A percentile compares a stretch with the other conserved stretches of the same genome.
These are phyloP conservation scores for Diutina ranongensis DNA, from an alignment of 1,139 yeast genomes.

Conservation along the genomic window DNA sequence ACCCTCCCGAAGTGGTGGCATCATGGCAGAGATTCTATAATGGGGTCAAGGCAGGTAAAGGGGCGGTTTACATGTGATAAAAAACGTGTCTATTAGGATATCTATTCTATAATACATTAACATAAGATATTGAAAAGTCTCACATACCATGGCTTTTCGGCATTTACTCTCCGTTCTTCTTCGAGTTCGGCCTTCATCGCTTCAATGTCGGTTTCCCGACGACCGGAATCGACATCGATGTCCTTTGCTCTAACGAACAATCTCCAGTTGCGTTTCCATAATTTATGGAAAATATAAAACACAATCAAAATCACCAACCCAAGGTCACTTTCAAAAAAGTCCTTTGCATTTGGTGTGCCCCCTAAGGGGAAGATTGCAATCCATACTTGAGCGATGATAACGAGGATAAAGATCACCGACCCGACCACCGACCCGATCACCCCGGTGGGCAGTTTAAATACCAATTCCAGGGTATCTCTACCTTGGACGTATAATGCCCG, in stretches of 20 bases:
- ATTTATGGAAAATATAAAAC: conserved; percentile 51
- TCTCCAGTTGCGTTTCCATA: conserved; percentile 30
- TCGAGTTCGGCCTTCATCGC: conserved; percentile 34
- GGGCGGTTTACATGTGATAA: background rate
- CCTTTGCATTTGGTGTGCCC: conserved; percentile 38
- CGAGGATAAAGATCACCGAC: conserved; percentile 43
- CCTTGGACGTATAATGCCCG: conserved; percentile 10
- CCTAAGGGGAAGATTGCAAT: conserved; percentile 62
- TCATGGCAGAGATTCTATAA: background rate
- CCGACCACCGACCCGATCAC: conserved; percentile 61
- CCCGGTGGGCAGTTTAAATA: conserved; percentile 63
- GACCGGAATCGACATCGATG: conserved; percentile 59
- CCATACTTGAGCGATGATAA: conserved; percentile 75
- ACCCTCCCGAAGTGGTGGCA: background rate
- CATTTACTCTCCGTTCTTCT: background rate
- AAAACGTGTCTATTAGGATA: background rate
- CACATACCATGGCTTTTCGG: background rate
- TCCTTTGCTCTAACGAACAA: conserved; percentile 34
- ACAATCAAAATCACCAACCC: conserved; percentile 50
- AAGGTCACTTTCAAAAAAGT: conserved; percentile 51
- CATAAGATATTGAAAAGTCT: background rate
- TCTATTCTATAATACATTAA: background rate
- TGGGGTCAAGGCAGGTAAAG: background rate
- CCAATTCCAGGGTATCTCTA: conserved; percentile 41
- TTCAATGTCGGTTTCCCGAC: conserved; percentile 57